A percentile compares a stretch with the other conserved stretches of the same genome.
Evolutionary conservation across 1,139 yeast genomes (phyloP).

Genomic region (Sugiyamaella japonica): DNA sequence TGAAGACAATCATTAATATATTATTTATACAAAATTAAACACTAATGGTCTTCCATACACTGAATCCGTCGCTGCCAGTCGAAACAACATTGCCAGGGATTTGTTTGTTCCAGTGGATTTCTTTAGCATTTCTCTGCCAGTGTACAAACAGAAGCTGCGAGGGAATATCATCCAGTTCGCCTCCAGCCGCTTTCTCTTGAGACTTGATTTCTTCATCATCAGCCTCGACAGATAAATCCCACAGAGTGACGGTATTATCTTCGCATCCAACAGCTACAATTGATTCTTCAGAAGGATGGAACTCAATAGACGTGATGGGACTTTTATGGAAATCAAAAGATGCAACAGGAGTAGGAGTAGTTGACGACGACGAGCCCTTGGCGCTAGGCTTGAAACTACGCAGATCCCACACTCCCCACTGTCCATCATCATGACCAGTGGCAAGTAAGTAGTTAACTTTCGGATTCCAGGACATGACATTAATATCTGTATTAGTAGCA

Average conservation of each 20-base stretch:
- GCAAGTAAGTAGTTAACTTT: slow-evolving; percentile 86
- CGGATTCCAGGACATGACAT: slow-evolving; percentile 94
- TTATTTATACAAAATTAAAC: slow-evolving; percentile 49
- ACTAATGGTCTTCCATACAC: slow-evolving; percentile 94
- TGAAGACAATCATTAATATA: neutral
- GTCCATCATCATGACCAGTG: slow-evolving; percentile 96
- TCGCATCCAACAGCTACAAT: slow-evolving; percentile 94
- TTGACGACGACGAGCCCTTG: neutral
- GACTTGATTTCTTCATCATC: slow-evolving; percentile 36
- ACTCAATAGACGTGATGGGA: slow-evolving; percentile 88
- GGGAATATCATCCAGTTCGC: slow-evolving; percentile 87
- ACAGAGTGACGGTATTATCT: slow-evolving; percentile 92
- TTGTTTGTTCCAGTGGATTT: slow-evolving; percentile 96
- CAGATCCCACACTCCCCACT: slow-evolving; percentile 98
- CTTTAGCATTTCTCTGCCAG: slow-evolving; percentile 97
- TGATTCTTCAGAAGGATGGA: slow-evolving; percentile 94
- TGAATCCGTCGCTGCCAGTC: slow-evolving; percentile 94
- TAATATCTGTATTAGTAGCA: slow-evolving; percentile 84
- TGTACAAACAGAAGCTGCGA: slow-evolving; percentile 95
- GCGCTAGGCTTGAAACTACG: slow-evolving; percentile 80
- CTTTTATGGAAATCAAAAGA: slow-evolving; percentile 89
- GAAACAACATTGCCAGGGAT: slow-evolving; percentile 94
- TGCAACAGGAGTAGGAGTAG: slow-evolving; percentile 55
- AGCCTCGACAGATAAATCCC: slow-evolving; percentile 50
- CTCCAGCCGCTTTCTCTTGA: slow-evolving; percentile 36